These are phyloP conservation scores for Diutina rugosa DNA, from an alignment of 1,139 yeast species.

Conservation along the genomic window DNA sequence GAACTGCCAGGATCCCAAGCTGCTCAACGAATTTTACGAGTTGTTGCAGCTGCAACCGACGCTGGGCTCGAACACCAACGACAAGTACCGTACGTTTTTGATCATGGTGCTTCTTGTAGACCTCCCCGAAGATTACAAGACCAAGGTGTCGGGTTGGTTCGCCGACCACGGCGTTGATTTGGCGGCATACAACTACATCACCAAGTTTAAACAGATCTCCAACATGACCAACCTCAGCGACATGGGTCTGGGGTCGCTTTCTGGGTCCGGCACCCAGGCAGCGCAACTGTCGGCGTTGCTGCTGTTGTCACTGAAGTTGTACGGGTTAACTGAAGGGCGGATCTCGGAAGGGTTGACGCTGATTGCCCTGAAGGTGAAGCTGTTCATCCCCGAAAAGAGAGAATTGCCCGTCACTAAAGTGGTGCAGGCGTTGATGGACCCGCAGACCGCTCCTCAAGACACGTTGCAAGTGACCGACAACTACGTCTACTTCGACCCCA, in stretches of 20 bases:
- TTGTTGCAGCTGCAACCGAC: slow-evolving; percentile 27
- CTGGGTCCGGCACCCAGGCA: slow-evolving; percentile 5
- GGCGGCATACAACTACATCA: slow-evolving; percentile 56
- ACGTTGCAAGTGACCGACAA: slow-evolving; percentile 69
- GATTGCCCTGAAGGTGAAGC: slow-evolving; percentile 77
- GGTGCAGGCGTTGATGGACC: slow-evolving; percentile 87
- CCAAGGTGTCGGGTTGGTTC: slow-evolving; percentile 55
- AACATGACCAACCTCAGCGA: not conserved
- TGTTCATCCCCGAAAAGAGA: slow-evolving; percentile 75
- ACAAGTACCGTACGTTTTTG: slow-evolving; percentile 79
- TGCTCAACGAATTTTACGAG: slow-evolving; percentile 46
- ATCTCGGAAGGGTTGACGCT: slow-evolving; percentile 72
- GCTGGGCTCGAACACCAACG: slow-evolving; percentile 48
- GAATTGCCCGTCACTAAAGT: slow-evolving; percentile 82
- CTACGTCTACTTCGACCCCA: slow-evolving; percentile 83
- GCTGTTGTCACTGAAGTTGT: slow-evolving; percentile 60
- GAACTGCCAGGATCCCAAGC: slow-evolving; percentile 46
- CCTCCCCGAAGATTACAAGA: slow-evolving; percentile 48
- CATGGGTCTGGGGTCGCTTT: not conserved
- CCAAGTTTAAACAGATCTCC: slow-evolving; percentile 53
- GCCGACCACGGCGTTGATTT: slow-evolving; percentile 25
- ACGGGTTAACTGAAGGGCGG: slow-evolving; percentile 79
- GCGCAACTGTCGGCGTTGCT: slow-evolving; percentile 48
- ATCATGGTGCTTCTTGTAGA: slow-evolving; percentile 51
- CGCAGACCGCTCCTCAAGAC: slow-evolving; percentile 46